Evolutionary conservation across 192 early-diverging fungal genomes (phyloP), one percentile per base, ranked within the genome.

Genomic region (Powellomyces hirtus): DNA sequence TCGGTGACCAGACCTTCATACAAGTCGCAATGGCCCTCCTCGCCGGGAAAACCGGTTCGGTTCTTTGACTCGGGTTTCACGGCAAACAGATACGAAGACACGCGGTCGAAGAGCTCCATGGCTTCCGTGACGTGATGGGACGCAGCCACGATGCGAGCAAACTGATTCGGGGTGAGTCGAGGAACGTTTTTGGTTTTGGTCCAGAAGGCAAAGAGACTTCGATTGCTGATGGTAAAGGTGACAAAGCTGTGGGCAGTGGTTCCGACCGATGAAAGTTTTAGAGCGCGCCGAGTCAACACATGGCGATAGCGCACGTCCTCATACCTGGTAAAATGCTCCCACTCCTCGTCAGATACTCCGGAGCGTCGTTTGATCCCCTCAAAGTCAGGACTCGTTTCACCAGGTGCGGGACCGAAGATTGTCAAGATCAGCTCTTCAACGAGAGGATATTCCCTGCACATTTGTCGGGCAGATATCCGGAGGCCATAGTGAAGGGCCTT

Each of bases 371-470:
- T n/a, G 24, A 68, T 10, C 8, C 29, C 56, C 37, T 53, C 63
- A 29, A 73, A 63, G 13, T 63, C 79, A n/a, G n/a, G 66, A 67
- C 64, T 42, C n/a, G 40, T n/a, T 13, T 42, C 40, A n/a, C 40
- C 40, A 42, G 10, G 40, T 42, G 10, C 40, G 40, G 40, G 40
- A 42, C 40, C 11, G 11, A 42, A n/a, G 40, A 42, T n/a, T 42
- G 40, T n/a, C 40, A 42, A 13, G 40, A 42, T n/a, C n/a, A n/a
- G n/a, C n/a, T n/a, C n/a, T n/a, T n/a, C n/a, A n/a, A n/a, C n/a
- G n/a, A n/a, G n/a, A n/a, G n/a, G n/a, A n/a, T n/a, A n/a, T n/a
- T n/a, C n/a, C n/a, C n/a, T n/a, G n/a, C n/a, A n/a, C n/a, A n/a
- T n/a, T n/a, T n/a, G n/a, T n/a, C n/a, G n/a, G n/a, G n/a, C n/a